Base-by-base conservation (phyloP, 352 stramenopile species). In the Blastocystis sp. region DNA sequence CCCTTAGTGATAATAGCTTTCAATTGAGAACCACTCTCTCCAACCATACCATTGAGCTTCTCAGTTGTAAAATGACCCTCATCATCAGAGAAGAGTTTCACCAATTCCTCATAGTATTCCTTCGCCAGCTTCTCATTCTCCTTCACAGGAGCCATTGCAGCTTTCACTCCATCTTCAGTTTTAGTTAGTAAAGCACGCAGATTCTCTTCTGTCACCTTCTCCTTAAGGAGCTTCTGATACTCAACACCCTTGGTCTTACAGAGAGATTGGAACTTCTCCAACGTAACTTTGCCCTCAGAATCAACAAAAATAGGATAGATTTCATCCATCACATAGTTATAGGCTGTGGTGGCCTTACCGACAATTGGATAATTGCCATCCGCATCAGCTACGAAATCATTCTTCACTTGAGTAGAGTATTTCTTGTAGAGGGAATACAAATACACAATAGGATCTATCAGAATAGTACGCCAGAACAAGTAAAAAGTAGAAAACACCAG, bases 231-330 rank as follows among this genome's bases (percentile, higher is more conserved):
- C n/a, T 40, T 33, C 73, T 66, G 27, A 44, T 84, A 84, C 73
- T 78, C 78, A 5, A 22, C 66, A 9, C 27, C 17, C 33, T 76
- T 78, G 17, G 57, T 70, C 48, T 76, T 51, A 56, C 60, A 76
- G 13, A 78, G 66, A 33, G 53, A 22, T 51, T 89, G 60, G 66
- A 89, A 89, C 48, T 89, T 76, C 19, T 68, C 24, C 40, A 89
- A 33, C 15, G 78, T 76, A 13, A 89, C 42, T 5, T 89, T 75
- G 1, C 78, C 78, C 1, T 89, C 22, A 13, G 51, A 58, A 42
- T 89, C 78, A 19, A 70, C 15, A 56, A 89, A 89, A 22, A 89
- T 48, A 13, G 42, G 19, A 42, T 76, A 19, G 24, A 62, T 13
- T 35, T 54, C 78, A 35, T 56, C 51, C 56, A 30, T 59, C 44